Conservation (phyloP, 2,329 filamentous ascomycete genomes). For the Fusarium sp. region DNA sequence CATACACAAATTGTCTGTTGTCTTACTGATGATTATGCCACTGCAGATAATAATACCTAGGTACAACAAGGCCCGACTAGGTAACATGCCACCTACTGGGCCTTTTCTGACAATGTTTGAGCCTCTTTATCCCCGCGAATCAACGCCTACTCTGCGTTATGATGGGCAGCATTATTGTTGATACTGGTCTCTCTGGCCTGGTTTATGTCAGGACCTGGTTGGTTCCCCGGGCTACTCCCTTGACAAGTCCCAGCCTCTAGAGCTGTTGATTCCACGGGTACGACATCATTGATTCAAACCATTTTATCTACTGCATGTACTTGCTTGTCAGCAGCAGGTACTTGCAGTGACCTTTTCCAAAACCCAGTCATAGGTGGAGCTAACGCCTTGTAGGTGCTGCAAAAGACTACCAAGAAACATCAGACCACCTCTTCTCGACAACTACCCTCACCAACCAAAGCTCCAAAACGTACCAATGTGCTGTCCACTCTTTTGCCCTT, state of each 20-base stretch:
- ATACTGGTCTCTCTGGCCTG: neutral
- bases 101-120: conserved; percentile 8
- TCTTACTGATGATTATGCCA: conserved; percentile 18
- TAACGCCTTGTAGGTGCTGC: conserved; percentile 15
- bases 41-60: neutral
- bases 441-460: conserved; percentile 17
- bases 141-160: conserved; percentile 9
- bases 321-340: neutral
- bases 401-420: conserved; percentile 23
- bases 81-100: conserved; percentile 28
- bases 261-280: neutral
- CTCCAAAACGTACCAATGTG: conserved; percentile 13
- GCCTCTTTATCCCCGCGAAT: conserved; percentile 23
- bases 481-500: conserved; percentile 22
- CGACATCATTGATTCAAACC: conserved; percentile 10
- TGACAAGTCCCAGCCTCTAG: neutral
- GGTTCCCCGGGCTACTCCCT: neutral
- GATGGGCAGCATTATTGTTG: neutral
- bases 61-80: conserved; percentile 38
- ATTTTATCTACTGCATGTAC: neutral
- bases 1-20: neutral
- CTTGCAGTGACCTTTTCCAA: neutral
- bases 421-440: conserved; percentile 28
- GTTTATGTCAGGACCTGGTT: neutral
- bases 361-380: conserved; percentile 12